A percentile compares a stretch with the other conserved stretches of the same genome.
phyloP scores from a whole-genome alignment of 345 rosid genomes.

The Eucalyptus marginata region DNA sequence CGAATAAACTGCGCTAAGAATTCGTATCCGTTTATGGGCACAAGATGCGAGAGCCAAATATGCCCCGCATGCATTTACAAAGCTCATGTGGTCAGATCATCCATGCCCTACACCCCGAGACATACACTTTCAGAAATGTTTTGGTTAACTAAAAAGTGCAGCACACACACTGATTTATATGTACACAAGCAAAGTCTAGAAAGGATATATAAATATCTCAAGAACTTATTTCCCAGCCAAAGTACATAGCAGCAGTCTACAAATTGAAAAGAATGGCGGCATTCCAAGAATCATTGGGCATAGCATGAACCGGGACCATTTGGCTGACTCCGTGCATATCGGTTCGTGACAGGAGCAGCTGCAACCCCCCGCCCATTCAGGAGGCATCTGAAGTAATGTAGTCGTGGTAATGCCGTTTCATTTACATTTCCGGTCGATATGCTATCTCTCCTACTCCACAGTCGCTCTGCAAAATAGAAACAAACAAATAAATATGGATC shows the following conservation, averaged over 20 bases:
- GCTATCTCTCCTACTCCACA: slow-evolving; percentile 69
- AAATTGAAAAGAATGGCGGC: not conserved
- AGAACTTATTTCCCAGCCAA: not conserved
- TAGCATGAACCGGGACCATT: slow-evolving; percentile 75
- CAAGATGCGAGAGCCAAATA: not conserved
- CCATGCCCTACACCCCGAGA: not conserved
- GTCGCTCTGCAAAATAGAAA: slow-evolving; percentile 30
- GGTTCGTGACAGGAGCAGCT: slow-evolving; percentile 70
- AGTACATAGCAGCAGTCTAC: not conserved
- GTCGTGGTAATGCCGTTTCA: slow-evolving; percentile 48
- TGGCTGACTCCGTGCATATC: slow-evolving; percentile 53
- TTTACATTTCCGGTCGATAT: slow-evolving; percentile 33
- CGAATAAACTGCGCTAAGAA: not conserved
- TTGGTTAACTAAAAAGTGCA: not conserved
- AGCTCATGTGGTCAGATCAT: not conserved
- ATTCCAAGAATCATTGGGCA: slow-evolving; percentile 31
- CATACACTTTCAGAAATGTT: not conserved
- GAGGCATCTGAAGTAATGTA: slow-evolving; percentile 85
- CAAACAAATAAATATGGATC: not conserved
- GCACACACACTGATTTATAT: not conserved
- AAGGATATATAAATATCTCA: not conserved
- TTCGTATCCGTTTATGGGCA: not conserved
- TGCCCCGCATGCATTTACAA: not conserved
- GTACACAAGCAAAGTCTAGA: not conserved
- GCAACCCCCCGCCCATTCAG: slow-evolving; percentile 67